Conservation (phyloP, 2,329 filamentous ascomycete species). For the Fusarium sp. region DNA sequence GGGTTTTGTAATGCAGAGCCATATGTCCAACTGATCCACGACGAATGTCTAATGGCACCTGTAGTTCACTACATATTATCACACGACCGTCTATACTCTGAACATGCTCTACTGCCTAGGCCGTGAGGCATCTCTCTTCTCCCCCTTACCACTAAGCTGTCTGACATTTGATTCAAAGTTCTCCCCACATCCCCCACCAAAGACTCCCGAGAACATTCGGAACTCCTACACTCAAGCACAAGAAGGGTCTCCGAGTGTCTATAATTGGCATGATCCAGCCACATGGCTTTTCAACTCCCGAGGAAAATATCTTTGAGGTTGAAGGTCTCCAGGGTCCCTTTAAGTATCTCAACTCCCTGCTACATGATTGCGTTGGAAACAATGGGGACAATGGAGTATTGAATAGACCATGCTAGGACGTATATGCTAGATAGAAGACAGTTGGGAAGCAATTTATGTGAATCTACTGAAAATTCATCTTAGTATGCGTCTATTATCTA, state of each 20-base stretch:
- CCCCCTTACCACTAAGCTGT: too few species aligned
- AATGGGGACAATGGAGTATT: constrained; percentile 95
- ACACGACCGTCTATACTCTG: too few species aligned
- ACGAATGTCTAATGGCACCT: too few species aligned
- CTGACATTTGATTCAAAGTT: constrained; percentile 76
- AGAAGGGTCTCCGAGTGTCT: constrained; percentile 92
- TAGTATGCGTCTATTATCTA: too few species aligned
- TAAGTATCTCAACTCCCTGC: constrained; percentile 91
- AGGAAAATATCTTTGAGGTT: constrained; percentile 93
- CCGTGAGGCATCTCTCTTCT: too few species aligned
- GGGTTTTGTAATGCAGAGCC: too few species aligned
- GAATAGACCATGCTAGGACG: constrained; percentile 83
- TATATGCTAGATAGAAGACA: constrained; percentile 94
- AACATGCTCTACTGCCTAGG: too few species aligned
- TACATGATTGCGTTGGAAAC: constrained; percentile 95
- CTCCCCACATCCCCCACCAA: constrained; percentile 75
- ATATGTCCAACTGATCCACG: too few species aligned
- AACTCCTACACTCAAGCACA: constrained; percentile 92
- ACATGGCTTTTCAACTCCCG: constrained; percentile 88
- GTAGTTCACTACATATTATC: too few species aligned
- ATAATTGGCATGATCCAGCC: constrained; percentile 98
- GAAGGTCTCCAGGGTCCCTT: constrained; percentile 90
- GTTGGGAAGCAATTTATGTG: constrained; percentile 63
- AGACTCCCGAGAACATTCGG: constrained; percentile 88
- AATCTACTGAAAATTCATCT: too few species aligned